phyloP scores from a whole-genome alignment of 2,329 filamentous ascomycete genomes.

The Hypoxylon sp. region DNA sequence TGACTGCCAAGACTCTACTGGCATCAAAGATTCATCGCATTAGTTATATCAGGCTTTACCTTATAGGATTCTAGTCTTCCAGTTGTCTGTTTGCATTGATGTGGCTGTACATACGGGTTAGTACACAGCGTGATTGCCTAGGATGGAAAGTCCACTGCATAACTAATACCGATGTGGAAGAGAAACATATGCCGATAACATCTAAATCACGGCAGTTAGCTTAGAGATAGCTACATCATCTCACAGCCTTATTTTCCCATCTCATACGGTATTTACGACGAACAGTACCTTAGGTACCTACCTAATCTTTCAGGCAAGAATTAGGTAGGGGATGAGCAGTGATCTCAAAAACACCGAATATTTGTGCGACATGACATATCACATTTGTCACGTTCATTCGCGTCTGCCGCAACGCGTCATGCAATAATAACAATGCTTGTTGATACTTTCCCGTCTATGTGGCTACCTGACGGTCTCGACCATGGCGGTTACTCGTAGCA shows the following conservation, averaged over 20 bases:
- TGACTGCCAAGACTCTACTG: slow-evolving; percentile 31
- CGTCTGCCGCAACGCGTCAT: background rate
- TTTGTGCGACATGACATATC: background rate
- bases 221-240: background rate
- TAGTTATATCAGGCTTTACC: slow-evolving; percentile 12
- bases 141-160: background rate
- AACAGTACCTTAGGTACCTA: too few relatives aligned
- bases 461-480: background rate
- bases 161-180: background rate
- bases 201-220: background rate
- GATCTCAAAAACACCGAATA: too few relatives aligned
- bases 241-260: too few relatives aligned
- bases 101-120: background rate
- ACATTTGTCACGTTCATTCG: background rate
- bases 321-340: too few relatives aligned
- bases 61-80: background rate
- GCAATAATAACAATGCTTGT: background rate
- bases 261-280: too few relatives aligned
- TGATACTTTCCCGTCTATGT: background rate
- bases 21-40: slow-evolving; percentile 8
- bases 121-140: background rate
- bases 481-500: background rate
- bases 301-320: too few relatives aligned
- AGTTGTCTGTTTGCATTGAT: background rate
- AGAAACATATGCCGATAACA: background rate